phyloP scores from a whole-genome alignment of 2,329 filamentous ascomycete genomes.

The Dendryphion nanum region DNA sequence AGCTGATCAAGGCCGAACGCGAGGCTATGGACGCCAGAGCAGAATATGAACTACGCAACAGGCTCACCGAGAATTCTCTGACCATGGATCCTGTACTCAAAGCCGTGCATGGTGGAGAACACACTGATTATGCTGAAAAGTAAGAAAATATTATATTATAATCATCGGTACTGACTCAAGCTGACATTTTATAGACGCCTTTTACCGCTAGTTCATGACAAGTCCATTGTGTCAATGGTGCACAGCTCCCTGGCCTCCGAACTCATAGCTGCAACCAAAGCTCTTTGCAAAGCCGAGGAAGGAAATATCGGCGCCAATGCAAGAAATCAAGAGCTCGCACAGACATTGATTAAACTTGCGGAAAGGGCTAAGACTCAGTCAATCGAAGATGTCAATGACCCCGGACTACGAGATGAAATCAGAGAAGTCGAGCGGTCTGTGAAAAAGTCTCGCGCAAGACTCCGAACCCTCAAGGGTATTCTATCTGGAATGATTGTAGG shows the following conservation, averaged over 20 bases:
- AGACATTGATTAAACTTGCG: slow-evolving; percentile 62
- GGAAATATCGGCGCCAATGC: slow-evolving; percentile 57
- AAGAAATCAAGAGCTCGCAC: slow-evolving; percentile 63
- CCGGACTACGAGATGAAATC: slow-evolving; percentile 56
- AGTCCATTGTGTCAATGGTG: slow-evolving; percentile 65
- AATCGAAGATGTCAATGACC: slow-evolving; percentile 55
- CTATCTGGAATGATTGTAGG: slow-evolving; percentile 76
- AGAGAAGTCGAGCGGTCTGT: slow-evolving; percentile 58
- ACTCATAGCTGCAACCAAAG: slow-evolving; percentile 51
- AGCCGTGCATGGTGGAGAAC: slow-evolving; percentile 68
- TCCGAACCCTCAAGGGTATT: slow-evolving; percentile 74
- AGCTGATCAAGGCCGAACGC: slow-evolving; percentile 56
- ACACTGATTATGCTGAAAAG: slow-evolving; percentile 67
- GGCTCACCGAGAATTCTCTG: slow-evolving; percentile 66
- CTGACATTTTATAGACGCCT: slow-evolving; percentile 55
- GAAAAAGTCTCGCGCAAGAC: slow-evolving; percentile 62
- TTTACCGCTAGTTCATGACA: slow-evolving; percentile 62
- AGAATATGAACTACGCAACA: slow-evolving; percentile 66
- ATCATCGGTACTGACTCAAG: slow-evolving; percentile 1
- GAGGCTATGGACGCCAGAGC: slow-evolving; percentile 70
- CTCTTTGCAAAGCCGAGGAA: slow-evolving; percentile 58
- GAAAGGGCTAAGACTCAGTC: slow-evolving; percentile 55
- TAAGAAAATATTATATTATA: slow-evolving; percentile 36
- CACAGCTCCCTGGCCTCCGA: slow-evolving; percentile 60
- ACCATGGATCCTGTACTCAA: slow-evolving; percentile 74